A percentile compares a stretch with the other conserved stretches of the same genome.
phyloP scores from a whole-genome alignment of 305 asterid species.

The Fraxinus sp. region DNA sequence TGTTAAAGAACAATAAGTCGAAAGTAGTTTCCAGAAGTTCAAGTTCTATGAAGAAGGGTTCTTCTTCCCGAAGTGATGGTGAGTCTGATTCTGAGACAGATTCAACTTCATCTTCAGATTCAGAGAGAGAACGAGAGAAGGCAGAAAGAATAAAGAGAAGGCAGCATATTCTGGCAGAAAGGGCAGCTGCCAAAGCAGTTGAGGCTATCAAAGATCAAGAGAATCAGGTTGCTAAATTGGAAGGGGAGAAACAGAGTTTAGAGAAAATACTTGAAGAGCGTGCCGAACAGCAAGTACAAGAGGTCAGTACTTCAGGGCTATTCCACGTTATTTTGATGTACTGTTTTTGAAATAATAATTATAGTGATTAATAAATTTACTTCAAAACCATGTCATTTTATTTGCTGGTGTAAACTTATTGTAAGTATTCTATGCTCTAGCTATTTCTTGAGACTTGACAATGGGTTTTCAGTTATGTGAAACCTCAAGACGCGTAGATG shows the following conservation, averaged over 20 bases:
- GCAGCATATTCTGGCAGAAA: conserved; percentile 82
- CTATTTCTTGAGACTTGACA: not conserved
- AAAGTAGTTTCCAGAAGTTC: conserved; percentile 37
- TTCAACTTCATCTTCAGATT: conserved; percentile 68
- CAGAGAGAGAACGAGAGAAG: conserved; percentile 83
- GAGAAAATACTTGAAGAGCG: conserved; percentile 89
- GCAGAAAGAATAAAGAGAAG: conserved; percentile 82
- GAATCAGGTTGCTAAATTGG: conserved; percentile 79
- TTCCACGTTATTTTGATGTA: not conserved
- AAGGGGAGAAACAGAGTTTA: conserved; percentile 93
- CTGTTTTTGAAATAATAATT: not conserved
- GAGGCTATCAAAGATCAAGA: conserved; percentile 88
- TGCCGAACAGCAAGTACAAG: conserved; percentile 82
- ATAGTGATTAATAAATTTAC: conserved; percentile 32
- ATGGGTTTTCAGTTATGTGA: not conserved
- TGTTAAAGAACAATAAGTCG: conserved; percentile 34
- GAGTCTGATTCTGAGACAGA: conserved; percentile 84
- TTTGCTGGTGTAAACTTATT: not conserved
- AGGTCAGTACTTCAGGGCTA: conserved; percentile 47
- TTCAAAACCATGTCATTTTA: not conserved
- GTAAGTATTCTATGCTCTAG: conserved; percentile 1
- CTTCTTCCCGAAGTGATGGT: conserved; percentile 55
- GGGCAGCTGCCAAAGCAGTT: conserved; percentile 86
- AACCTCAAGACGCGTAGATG: not conserved
- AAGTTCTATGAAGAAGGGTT: conserved; percentile 45